Evolutionary conservation across 2,329 filamentous ascomycete genomes (phyloP).

Genomic region (Diplodia mutila): DNA sequence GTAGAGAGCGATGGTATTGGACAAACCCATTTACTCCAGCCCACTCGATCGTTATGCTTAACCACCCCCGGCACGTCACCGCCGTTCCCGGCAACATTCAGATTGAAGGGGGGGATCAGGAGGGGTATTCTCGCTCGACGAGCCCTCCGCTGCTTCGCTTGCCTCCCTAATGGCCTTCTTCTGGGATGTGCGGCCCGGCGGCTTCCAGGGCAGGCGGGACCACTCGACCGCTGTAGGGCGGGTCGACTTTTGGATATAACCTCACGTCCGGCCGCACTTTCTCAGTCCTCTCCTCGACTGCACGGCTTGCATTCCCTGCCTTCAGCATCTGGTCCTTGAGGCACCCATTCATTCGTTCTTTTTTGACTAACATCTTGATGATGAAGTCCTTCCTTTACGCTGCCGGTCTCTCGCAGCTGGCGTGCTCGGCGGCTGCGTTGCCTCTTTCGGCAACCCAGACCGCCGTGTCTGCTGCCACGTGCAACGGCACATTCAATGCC

Average conservation of each 20-base stretch:
- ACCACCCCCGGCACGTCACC: not conserved
- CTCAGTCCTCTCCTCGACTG: not conserved
- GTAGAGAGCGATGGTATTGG: not conserved
- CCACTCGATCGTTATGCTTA: conserved; percentile 20
- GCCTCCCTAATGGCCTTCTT: not conserved
- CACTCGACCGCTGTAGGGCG: not conserved
- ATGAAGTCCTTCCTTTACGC: conserved; percentile 22
- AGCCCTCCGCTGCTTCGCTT: not conserved
- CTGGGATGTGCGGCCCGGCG: conserved; percentile 22
- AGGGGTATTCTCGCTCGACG: not conserved
- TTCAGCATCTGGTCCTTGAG: conserved; percentile 13
- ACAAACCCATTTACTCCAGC: not conserved
- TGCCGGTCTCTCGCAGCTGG: conserved; percentile 18
- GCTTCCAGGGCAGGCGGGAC: not conserved
- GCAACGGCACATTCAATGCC: conserved; percentile 41
- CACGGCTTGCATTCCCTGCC: not conserved
- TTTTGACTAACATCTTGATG: not conserved
- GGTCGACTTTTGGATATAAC: conserved; percentile 6
- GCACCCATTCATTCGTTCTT: conserved; percentile 3
- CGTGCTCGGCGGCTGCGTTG: not conserved
- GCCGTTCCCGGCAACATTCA: not conserved
- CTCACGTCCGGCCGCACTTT: not conserved
- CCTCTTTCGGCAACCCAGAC: conserved; percentile 1
- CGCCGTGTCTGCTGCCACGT: conserved; percentile 1
- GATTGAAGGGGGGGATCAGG: conserved; percentile 15